Conservation (phyloP, 306 rosid species). For the Prunus mume region DNA sequence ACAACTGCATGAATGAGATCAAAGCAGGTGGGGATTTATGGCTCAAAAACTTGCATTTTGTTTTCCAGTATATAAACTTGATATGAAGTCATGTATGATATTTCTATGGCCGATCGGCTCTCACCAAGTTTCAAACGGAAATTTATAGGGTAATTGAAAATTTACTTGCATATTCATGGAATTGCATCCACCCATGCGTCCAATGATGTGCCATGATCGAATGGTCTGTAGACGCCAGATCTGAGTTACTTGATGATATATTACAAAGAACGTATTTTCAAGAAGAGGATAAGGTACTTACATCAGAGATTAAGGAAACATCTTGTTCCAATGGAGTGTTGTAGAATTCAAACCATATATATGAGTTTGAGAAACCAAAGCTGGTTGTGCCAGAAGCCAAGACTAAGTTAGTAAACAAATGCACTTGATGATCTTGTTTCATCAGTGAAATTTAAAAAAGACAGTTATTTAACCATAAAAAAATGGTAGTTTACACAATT, state of each 20-base stretch:
- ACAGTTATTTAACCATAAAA: background rate
- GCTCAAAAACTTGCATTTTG: background rate
- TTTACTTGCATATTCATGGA: constrained; percentile 93
- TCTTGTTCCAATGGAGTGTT: constrained; percentile 77
- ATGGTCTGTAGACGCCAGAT: constrained; percentile 47
- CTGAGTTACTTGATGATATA: constrained; percentile 12
- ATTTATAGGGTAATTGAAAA: background rate
- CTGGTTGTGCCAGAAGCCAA: constrained; percentile 38
- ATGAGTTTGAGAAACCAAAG: constrained; percentile 79
- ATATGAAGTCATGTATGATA: background rate
- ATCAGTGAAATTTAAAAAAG: background rate
- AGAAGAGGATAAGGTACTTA: constrained; percentile 39
- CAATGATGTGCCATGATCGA: constrained; percentile 87
- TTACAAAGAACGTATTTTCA: background rate
- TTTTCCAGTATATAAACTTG: constrained; percentile 4
- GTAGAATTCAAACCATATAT: constrained; percentile 87
- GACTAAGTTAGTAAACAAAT: background rate
- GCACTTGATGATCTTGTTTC: background rate
- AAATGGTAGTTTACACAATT: background rate
- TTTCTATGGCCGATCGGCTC: background rate
- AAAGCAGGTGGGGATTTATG: constrained; percentile 15
- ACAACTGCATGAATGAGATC: constrained; percentile 47
- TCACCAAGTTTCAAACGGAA: background rate
- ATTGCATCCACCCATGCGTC: constrained; percentile 94
- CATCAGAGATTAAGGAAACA: constrained; percentile 67